These are phyloP conservation scores for Talaromyces proteolyticus DNA, from an alignment of 495 filamentous ascomycete species.

Conservation along the genomic window DNA sequence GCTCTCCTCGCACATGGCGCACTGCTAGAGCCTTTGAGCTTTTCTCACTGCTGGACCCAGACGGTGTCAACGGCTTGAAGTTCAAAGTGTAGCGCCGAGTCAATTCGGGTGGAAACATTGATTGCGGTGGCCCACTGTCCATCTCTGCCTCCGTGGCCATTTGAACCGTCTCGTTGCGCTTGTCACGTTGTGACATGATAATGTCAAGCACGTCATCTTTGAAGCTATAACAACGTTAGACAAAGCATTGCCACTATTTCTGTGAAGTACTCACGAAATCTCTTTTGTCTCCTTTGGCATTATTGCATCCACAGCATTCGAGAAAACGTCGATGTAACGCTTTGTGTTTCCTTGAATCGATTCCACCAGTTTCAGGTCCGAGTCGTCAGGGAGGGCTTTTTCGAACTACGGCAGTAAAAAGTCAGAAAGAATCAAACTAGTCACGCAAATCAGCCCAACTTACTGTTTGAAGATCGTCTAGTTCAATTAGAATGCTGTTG, in stretches of 20 bases:
- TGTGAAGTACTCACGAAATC: constrained; percentile 53
- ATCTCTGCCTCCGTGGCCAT: constrained; percentile 62
- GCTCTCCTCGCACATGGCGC: constrained; percentile 84
- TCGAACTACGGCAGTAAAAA: constrained; percentile 55
- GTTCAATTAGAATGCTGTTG: constrained; percentile 73
- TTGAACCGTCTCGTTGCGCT: constrained; percentile 71
- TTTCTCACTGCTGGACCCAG: constrained; percentile 56
- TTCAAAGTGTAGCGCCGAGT: constrained; percentile 91
- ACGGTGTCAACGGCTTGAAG: constrained; percentile 82
- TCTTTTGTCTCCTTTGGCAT: constrained; percentile 77
- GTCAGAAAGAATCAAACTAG: not conserved
- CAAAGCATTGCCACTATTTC: not conserved
- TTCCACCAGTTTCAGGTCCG: constrained; percentile 64
- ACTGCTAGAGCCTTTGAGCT: constrained; percentile 81
- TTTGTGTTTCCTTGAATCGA: constrained; percentile 88
- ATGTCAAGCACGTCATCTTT: constrained; percentile 97
- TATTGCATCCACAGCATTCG: constrained; percentile 78
- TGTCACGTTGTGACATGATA: constrained; percentile 84
- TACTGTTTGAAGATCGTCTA: constrained; percentile 79
- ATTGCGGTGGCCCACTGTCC: constrained; percentile 45
- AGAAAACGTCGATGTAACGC: constrained; percentile 90
- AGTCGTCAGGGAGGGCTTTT: constrained; percentile 55
- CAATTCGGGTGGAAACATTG: constrained; percentile 81
- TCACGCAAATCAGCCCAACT: constrained; percentile 12
- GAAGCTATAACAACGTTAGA: constrained; percentile 50